Evolutionary conservation across 192 early-diverging fungal genomes (phyloP).

Genomic region (Mortierella hygrophila): DNA sequence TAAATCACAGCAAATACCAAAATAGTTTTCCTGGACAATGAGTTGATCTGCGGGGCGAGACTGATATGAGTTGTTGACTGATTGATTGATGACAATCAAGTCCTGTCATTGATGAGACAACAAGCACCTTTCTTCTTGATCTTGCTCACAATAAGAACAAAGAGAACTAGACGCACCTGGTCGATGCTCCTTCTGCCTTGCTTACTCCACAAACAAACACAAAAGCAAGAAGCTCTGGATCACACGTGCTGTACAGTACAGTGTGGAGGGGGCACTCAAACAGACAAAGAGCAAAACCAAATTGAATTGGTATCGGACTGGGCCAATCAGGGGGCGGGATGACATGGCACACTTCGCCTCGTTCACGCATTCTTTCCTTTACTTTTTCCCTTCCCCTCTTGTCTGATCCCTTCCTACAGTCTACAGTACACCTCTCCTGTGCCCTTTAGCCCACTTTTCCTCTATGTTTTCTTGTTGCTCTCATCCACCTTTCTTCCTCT

Average conservation of each 20-base stretch:
- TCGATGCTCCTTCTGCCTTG: background rate
- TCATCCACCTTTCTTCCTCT: background rate
- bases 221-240: background rate
- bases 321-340: conserved; percentile 71
- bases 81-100: background rate
- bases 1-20: background rate
- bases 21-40: background rate
- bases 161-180: too few relatives aligned
- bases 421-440: background rate
- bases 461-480: background rate
- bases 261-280: background rate
- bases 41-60: background rate
- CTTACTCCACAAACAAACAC: background rate
- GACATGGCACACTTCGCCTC: conserved; percentile 26
- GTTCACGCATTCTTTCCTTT: background rate
- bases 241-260: background rate
- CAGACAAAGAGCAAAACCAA: background rate
- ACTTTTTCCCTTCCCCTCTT: background rate
- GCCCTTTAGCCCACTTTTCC: background rate
- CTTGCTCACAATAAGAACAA: too few relatives aligned
- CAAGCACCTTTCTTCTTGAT: background rate
- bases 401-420: background rate
- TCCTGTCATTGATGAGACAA: background rate
- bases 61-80: background rate
- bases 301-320: conserved; percentile 61